Evolutionary conservation across 2,329 filamentous ascomycete genomes (phyloP), one percentile per base, ranked within the genome.

Genomic region (Penicillium glabrum): DNA sequence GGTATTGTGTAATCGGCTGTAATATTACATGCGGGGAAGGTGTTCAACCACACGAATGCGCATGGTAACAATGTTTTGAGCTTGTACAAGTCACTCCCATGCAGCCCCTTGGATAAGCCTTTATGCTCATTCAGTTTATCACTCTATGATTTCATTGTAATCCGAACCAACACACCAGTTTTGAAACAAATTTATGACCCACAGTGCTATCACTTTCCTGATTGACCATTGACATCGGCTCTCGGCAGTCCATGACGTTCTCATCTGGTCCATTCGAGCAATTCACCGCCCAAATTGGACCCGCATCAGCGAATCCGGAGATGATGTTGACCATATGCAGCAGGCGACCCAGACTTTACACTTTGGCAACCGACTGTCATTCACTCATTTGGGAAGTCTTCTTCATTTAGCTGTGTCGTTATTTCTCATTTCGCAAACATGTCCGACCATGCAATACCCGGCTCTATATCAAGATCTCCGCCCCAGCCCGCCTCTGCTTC

Each of bases 181-280:
- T 2, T 6, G 16, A n/a, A 46, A 29, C 3, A 21, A 11, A 31
- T 29, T 6, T 11, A 33, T 39, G 35, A 39, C n/a, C 35, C 35
- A 39, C 35, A 19, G 35, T 10, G 35, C n/a, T 10, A 39, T 39
- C n/a, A 21, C 21, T 37, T 27, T 27, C 8, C 14, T 8, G 24
- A 24, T 44, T 35, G 16, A 51, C 19, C 26, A 43, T 33, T 23
- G 19, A 44, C 35, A 44, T 62, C 60, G 60, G 60, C 60, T 56
- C 29, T 62, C 60, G 60, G 60, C 56, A 51, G 54, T 57, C 56
- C 54, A 59, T 62, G 61, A 54, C 58, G 50, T 37, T 45, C 47
- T 21, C 33, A 50, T 29, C 24, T 26, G 35, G 3, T 24, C 24
- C 23, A 50, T 46, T 19, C 41, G n/a, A 39, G 49, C 41, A 43